phyloP scores from a whole-genome alignment of 768 basidiomycete species.

The Boletus barrowsii region DNA sequence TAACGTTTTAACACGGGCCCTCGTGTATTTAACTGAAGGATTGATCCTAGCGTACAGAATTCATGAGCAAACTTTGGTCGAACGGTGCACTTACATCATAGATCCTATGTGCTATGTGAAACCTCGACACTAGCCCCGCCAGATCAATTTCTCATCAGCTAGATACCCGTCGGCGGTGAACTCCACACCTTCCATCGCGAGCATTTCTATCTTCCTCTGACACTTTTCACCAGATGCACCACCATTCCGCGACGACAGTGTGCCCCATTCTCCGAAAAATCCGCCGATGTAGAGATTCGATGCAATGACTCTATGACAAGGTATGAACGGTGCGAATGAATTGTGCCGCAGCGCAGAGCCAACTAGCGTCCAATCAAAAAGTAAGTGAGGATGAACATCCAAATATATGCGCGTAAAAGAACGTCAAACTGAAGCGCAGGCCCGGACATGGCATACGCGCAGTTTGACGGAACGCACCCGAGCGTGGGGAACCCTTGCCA shows the following conservation, averaged over 20 bases:
- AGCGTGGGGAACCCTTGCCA: conserved; percentile 57
- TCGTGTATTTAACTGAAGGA: no score
- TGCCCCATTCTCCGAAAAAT: conserved; percentile 60
- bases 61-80: no score
- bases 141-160: conserved; percentile 18
- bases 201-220: conserved; percentile 46
- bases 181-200: conserved; percentile 50
- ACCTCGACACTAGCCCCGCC: conserved; percentile 4
- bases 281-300: conserved; percentile 61
- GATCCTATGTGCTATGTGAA: background rate
- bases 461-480: conserved; percentile 39
- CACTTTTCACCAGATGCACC: conserved; percentile 36
- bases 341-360: conserved; percentile 62
- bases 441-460: background rate
- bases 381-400: background rate
- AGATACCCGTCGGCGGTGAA: conserved; percentile 48
- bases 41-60: background rate
- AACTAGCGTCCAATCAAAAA: conserved; percentile 33
- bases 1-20: conserved; percentile 2
- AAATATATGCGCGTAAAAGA: no score
- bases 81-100: background rate
- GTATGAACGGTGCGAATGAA: conserved; percentile 64
- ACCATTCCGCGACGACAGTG: conserved; percentile 5
- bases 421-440: no score
- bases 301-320: conserved; percentile 70